Evolutionary conservation across 805 yeast genomes (phyloP).

Genomic region (Wickerhamiella sorbophila): DNA sequence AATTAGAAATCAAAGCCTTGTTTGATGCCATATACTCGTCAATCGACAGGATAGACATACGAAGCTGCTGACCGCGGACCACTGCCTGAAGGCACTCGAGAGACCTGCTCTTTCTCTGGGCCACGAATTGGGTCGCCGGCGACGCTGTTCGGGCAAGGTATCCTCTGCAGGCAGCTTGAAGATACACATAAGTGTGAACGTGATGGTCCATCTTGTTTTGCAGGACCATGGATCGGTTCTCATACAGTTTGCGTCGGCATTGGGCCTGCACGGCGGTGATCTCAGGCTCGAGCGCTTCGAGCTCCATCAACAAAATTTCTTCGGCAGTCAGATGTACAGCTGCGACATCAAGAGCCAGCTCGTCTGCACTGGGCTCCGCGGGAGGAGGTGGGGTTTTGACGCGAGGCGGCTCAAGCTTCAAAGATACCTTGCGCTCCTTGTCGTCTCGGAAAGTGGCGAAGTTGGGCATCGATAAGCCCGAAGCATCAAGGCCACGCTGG

Average conservation of each 20-base stretch:
- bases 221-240: not conserved
- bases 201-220: not conserved
- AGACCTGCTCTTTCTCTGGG: not conserved
- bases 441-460: constrained; percentile 34
- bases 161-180: constrained; percentile 24
- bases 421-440: not conserved
- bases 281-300: constrained; percentile 21
- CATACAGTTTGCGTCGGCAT: constrained; percentile 5
- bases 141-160: constrained; percentile 7
- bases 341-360: not conserved
- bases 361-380: not conserved
- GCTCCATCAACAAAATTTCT: constrained; percentile 21
- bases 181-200: constrained; percentile 7
- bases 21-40: constrained; percentile 1
- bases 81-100: constrained; percentile 13
- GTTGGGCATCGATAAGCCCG: constrained; percentile 62
- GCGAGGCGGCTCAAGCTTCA: not conserved
- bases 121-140: not conserved
- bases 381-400: constrained; percentile 4
- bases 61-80: constrained; percentile 15
- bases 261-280: constrained; percentile 49
- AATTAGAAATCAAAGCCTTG: not conserved
- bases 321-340: constrained; percentile 16
- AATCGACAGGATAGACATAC: constrained; percentile 6
- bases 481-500: constrained; percentile 44